Evolutionary conservation across 805 yeast genomes (phyloP).

Genomic region (Yarrowia deformans): DNA sequence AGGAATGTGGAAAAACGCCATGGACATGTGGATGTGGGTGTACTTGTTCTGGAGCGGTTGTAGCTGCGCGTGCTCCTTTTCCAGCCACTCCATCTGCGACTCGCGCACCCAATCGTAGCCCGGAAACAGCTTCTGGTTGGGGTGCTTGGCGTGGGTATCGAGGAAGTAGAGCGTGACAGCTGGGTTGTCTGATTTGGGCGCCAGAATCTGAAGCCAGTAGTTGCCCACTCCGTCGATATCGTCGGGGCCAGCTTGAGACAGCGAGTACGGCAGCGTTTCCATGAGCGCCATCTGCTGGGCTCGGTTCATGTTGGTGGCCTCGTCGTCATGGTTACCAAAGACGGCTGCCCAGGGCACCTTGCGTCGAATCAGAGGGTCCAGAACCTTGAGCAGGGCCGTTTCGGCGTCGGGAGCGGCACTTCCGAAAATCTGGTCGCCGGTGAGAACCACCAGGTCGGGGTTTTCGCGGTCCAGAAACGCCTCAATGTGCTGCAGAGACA

Average conservation of each 20-base stretch:
- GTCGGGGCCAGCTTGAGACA: slow-evolving; percentile 68
- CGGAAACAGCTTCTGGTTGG: slow-evolving; percentile 55
- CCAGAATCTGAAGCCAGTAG: slow-evolving; percentile 64
- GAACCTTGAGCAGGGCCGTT: slow-evolving; percentile 79
- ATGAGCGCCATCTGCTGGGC: slow-evolving; percentile 65
- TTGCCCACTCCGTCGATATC: slow-evolving; percentile 85
- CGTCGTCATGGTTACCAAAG: slow-evolving; percentile 95
- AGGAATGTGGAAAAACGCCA: slow-evolving; percentile 97
- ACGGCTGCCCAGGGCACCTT: slow-evolving; percentile 83
- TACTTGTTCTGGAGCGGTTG: slow-evolving; percentile 50
- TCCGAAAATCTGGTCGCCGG: slow-evolving; percentile 95
- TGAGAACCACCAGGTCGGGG: slow-evolving; percentile 84
- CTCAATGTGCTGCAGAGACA: slow-evolving; percentile 68
- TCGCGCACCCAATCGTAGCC: slow-evolving; percentile 90
- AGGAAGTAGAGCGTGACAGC: slow-evolving; percentile 73
- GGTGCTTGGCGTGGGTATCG: slow-evolving; percentile 83
- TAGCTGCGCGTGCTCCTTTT: slow-evolving; percentile 50
- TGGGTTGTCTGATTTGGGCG: slow-evolving; percentile 51
- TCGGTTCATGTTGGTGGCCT: slow-evolving; percentile 68
- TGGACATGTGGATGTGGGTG: slow-evolving; percentile 60
- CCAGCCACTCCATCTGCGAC: slow-evolving; percentile 67
- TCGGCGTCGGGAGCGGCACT: slow-evolving; percentile 78
- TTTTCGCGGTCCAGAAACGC: slow-evolving; percentile 71
- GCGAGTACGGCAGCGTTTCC: slow-evolving; percentile 68
- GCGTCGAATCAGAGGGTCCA: slow-evolving; percentile 69